Conservation (phyloP, 2,329 filamentous ascomycete species). For the Lecanicillium sp. region DNA sequence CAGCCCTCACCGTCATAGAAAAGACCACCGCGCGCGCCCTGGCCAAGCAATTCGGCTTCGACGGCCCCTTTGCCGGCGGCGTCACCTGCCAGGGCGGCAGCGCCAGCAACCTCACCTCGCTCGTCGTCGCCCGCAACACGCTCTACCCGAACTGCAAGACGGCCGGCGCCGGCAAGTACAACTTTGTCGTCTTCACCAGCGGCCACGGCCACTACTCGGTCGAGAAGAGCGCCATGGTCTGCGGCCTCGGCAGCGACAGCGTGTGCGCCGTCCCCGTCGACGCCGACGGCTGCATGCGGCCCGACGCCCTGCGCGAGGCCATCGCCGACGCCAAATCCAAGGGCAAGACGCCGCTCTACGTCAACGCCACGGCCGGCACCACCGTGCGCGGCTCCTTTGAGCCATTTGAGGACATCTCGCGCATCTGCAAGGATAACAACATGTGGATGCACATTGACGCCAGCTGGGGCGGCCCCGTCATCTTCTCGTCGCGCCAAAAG, state of each 20-base stretch:
- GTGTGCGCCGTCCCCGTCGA: constrained; percentile 75
- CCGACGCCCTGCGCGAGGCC: constrained; percentile 54
- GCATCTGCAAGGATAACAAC: constrained; percentile 61
- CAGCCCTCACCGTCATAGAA: constrained; percentile 79
- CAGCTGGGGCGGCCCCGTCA: constrained; percentile 79
- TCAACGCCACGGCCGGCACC: constrained; percentile 92
- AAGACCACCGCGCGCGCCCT: constrained; percentile 70
- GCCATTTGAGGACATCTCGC: constrained; percentile 62
- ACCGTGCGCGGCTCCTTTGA: constrained; percentile 90
- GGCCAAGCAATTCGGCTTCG: constrained; percentile 70
- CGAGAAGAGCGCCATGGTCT: constrained; percentile 88
- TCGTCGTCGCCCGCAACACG: constrained; percentile 81
- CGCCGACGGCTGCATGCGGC: constrained; percentile 60
- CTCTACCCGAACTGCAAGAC: constrained; percentile 72
- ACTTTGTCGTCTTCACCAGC: constrained; percentile 81
- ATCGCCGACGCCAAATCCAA: constrained; percentile 53
- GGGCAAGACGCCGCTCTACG: constrained; percentile 81
- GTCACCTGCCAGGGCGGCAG: constrained; percentile 76
- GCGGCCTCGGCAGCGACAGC: constrained; percentile 68
- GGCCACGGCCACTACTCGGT: constrained; percentile 90
- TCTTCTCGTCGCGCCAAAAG: constrained; percentile 62
- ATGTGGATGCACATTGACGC: constrained; percentile 94
- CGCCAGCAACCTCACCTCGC: constrained; percentile 75
- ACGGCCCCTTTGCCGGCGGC: constrained; percentile 61
- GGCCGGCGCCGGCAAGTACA: constrained; percentile 58